phyloP scores from a whole-genome alignment of 2,329 filamentous ascomycete species.

The Emmonsiellopsis sp. region DNA sequence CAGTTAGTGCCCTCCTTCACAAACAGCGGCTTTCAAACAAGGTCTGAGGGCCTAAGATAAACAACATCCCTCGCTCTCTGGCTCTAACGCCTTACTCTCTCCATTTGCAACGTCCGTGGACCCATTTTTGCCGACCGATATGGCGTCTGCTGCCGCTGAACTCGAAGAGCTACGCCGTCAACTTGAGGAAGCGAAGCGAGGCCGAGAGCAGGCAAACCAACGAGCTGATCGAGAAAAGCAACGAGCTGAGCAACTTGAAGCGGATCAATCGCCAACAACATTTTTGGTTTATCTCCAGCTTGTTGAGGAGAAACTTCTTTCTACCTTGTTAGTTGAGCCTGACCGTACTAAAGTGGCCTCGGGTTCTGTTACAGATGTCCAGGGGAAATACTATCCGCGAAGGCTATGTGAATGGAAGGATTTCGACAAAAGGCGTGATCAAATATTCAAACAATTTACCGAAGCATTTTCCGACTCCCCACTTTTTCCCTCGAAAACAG shows the following conservation, averaged over 20 bases:
- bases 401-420: not conserved
- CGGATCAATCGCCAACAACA: not conserved
- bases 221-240: not conserved
- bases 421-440: not conserved
- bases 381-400: constrained; percentile 1
- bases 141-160: not conserved
- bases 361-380: not conserved
- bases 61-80: no score
- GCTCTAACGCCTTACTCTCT: no score
- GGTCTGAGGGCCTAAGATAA: no score
- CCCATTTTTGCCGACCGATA: not conserved
- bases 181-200: not conserved
- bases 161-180: not conserved
- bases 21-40: no score
- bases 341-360: not conserved
- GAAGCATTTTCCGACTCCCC: not conserved
- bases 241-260: not conserved
- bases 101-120: no score
- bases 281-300: not conserved
- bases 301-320: not conserved
- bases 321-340: not conserved
- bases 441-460: not conserved
- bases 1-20: no score
- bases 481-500: not conserved
- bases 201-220: not conserved